A percentile compares a stretch with the other conserved stretches of the same genome.
These are phyloP conservation scores for Achaetomium macrosporum DNA, from an alignment of 2,329 filamentous ascomycete genomes.

Conservation along the genomic window DNA sequence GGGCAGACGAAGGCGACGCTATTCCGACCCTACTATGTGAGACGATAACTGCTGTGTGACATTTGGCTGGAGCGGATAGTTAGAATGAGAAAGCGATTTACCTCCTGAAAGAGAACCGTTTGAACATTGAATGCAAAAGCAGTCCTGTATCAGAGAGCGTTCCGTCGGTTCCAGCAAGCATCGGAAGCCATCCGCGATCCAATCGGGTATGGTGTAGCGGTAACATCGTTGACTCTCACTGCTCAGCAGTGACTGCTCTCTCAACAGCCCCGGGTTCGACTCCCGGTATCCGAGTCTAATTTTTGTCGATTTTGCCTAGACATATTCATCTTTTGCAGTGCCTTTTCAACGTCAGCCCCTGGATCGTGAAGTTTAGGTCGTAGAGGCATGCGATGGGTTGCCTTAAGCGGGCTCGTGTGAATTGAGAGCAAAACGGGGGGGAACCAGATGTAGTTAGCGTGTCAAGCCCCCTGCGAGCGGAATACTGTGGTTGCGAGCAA, in stretches of 20 bases:
- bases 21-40: background rate
- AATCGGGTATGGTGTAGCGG: constrained; percentile 18
- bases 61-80: background rate
- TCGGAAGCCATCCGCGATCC: constrained; percentile 15
- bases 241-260: constrained; percentile 14
- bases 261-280: constrained; percentile 19
- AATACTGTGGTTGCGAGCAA: no score
- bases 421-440: no score
- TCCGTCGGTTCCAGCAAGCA: constrained; percentile 7
- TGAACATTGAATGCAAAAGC: no score
- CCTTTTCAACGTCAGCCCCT: background rate
- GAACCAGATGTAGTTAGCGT: no score
- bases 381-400: no score
- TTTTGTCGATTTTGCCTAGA: background rate
- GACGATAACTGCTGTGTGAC: background rate
- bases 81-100: no score
- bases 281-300: constrained; percentile 18
- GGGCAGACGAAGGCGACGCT: background rate
- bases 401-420: no score
- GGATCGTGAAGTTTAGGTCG: background rate
- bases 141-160: no score
- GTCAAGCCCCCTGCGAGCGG: no score
- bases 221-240: constrained; percentile 19
- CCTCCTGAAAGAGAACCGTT: no score
- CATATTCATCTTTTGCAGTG: background rate